These are phyloP conservation scores for Penicillium roqueforti DNA, from an alignment of 495 filamentous ascomycete species.

Conservation along the genomic window DNA sequence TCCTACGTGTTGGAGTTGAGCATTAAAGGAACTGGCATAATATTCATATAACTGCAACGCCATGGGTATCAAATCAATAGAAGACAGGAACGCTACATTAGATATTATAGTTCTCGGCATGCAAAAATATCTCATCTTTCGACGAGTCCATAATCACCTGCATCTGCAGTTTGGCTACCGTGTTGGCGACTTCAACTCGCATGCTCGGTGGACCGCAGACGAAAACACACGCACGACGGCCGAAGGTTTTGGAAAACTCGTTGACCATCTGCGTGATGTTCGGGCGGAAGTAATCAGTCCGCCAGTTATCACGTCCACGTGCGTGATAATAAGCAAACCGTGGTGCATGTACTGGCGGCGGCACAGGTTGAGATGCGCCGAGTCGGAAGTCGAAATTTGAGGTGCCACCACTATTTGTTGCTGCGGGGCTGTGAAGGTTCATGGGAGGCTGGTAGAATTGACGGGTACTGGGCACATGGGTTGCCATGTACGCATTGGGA, in stretches of 20 bases:
- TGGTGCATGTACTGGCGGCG: slow-evolving; percentile 62
- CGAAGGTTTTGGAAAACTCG: slow-evolving; percentile 74
- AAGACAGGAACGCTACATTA: slow-evolving; percentile 33
- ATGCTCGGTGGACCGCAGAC: slow-evolving; percentile 87
- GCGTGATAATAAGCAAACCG: slow-evolving; percentile 73
- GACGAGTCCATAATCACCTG: slow-evolving; percentile 72
- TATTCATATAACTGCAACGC: slow-evolving; percentile 1
- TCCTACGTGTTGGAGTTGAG: background rate
- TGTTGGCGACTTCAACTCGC: slow-evolving; percentile 78
- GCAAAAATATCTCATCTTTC: slow-evolving; percentile 87
- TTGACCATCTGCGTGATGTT: slow-evolving; percentile 79
- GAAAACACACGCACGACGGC: slow-evolving; percentile 82
- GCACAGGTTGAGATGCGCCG: slow-evolving; percentile 7
- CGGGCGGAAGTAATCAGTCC: slow-evolving; percentile 88
- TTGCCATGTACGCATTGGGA: slow-evolving; percentile 47
- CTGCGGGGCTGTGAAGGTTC: slow-evolving; percentile 8
- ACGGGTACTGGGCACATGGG: slow-evolving; percentile 13
- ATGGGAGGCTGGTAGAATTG: slow-evolving; percentile 16
- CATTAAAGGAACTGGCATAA: background rate
- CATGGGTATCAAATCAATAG: slow-evolving; percentile 20
- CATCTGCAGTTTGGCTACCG: slow-evolving; percentile 76
- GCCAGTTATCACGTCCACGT: slow-evolving; percentile 76
- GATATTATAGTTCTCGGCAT: slow-evolving; percentile 91
- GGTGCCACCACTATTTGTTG: background rate
- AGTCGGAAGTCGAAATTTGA: slow-evolving; percentile 35